Evolutionary conservation across 352 stramenopile species (phyloP), one percentile per base, ranked within the genome.

Genomic region (Phytophthora sansomeana): DNA sequence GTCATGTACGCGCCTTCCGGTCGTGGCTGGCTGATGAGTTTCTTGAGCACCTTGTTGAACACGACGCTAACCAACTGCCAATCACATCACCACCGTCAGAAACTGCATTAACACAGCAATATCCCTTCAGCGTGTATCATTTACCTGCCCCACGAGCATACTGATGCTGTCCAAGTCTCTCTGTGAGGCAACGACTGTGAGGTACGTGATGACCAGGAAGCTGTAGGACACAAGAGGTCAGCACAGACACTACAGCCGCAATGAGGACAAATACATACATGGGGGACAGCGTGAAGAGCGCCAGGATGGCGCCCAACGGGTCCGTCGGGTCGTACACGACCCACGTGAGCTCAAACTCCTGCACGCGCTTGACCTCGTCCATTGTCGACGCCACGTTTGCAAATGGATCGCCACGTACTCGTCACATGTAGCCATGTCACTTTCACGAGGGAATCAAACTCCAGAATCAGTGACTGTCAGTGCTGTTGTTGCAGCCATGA

Each of bases 151-250:
- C 19, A 87, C 44, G 35, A 95, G 72, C 69, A 93, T 81, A 14
- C 67, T 76, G 30, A 93, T 83, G 44, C 71, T 85, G 72, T 94
- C 80, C 38, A 96, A 61, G 60, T 96, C 88, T 46, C 88, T 80
- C 74, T 94, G 86, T 51, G 89, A 93, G 9, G 79, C 71, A 21
- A 95, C 71, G 35, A 93, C 67, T 54, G 88, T 95, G 48, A 80
- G 60, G 71, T 91, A 92, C 75, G 91, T 91, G 69, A 96, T 87
- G 64, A 91, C 83, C 62, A 96, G 76, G 63, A 93, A 96, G 47
- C 87, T 96, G 69, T 1, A 57, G 8, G 5, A 29, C 6, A 49
- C 11, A 21, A 19, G 26, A 43, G 35, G 10, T 64, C 19, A 64
- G 30, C 35, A 53, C 29, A 35, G 17, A 8, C 32, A 51, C 50